Percentiles rank a stretch among this genome's conserved stretches.
Evolutionary conservation across 129 eudicot species (phyloP).

Genomic region (Flaveria brownii): DNA sequence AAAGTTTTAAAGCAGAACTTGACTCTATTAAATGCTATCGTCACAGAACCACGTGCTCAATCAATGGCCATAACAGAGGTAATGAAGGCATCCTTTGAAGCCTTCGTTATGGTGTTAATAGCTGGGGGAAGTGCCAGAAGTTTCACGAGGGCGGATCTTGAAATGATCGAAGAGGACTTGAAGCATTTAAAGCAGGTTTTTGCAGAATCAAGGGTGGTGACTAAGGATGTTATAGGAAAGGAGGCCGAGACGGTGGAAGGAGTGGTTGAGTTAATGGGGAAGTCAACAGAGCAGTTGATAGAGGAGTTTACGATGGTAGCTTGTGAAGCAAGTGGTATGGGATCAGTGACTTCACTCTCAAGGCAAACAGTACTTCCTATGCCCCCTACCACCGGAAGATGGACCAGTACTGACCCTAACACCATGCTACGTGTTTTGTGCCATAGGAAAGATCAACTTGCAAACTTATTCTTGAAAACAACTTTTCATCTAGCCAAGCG

Average conservation of each 20-base stretch:
- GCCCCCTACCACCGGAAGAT: slow-evolving; percentile 90
- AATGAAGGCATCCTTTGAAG: slow-evolving; percentile 85
- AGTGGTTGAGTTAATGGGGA: slow-evolving; percentile 75
- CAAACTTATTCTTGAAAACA: slow-evolving; percentile 69
- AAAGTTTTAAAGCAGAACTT: slow-evolving; percentile 71
- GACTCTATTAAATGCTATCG: slow-evolving; percentile 69
- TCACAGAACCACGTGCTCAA: slow-evolving; percentile 62
- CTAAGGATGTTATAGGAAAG: slow-evolving; percentile 56
- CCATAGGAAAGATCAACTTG: slow-evolving; percentile 66
- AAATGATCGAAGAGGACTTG: slow-evolving; percentile 81
- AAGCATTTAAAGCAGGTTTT: slow-evolving; percentile 55
- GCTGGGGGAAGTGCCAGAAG: slow-evolving; percentile 75
- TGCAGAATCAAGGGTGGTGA: slow-evolving; percentile 53
- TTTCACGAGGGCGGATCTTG: slow-evolving; percentile 53
- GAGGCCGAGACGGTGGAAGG: slow-evolving; percentile 77
- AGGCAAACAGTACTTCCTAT: slow-evolving; percentile 57
- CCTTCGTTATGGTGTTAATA: slow-evolving; percentile 71
- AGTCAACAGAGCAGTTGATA: slow-evolving; percentile 70
- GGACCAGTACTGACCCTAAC: slow-evolving; percentile 86
- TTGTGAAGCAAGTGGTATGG: too few species aligned
- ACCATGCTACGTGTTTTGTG: slow-evolving; percentile 85
- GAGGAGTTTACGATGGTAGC: slow-evolving; percentile 62
- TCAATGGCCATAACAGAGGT: slow-evolving; percentile 72
- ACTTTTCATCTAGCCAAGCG: slow-evolving; percentile 83
- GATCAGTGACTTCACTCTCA: too few species aligned